Evolutionary conservation across 2,329 filamentous ascomycete genomes (phyloP), one percentile per base, ranked within the genome.

Genomic region (Venturia asperata): DNA sequence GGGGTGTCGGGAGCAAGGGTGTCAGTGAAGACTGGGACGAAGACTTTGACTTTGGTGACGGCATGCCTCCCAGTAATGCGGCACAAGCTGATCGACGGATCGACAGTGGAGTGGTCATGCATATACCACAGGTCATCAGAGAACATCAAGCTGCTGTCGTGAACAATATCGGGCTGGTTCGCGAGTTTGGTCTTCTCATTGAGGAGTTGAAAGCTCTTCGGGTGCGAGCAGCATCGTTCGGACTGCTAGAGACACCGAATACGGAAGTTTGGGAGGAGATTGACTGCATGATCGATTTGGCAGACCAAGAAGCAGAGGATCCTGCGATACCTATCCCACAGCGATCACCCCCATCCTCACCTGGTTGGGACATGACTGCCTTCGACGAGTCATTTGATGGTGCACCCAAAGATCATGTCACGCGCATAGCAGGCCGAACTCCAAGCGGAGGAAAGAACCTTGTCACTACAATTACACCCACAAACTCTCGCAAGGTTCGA

Each of bases 21-120:
- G 87, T 87, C 13, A 92, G 88, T 67, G 91, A 95, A 73, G 90
- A 94, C 71, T 95, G 91, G 91, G 91, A 93, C 70, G 89, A 92
- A 68, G 91, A 95, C 73, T 94, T 95, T 70, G 89, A 93, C 67
- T 92, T 93, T 72, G 82, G 83, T 27, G 83, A 85, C 61, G 71
- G 72, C 42, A 55, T 64, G 3, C 30, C 52, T n/a, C 30, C 52
- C 30, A 58, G 52, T 15, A 68, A 69, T 30, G 60, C 30, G 5
- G 74, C 71, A 30, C 37, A 49, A 21, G 49, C 42, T 30, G 77
- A 77, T 42, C 76, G 75, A 65, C 73, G 77, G 19, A 71, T 78
- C 64, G 73, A 81, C 71, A 80, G 77, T 68, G 74, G 77, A 58
- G 73, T 72, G 61, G 74, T 72, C 2, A 89, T 91, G 85, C 76